A percentile compares a stretch with the other conserved stretches of the same genome.
Evolutionary conservation across 805 yeast species (phyloP).

Genomic region (Candida xyloterini): DNA sequence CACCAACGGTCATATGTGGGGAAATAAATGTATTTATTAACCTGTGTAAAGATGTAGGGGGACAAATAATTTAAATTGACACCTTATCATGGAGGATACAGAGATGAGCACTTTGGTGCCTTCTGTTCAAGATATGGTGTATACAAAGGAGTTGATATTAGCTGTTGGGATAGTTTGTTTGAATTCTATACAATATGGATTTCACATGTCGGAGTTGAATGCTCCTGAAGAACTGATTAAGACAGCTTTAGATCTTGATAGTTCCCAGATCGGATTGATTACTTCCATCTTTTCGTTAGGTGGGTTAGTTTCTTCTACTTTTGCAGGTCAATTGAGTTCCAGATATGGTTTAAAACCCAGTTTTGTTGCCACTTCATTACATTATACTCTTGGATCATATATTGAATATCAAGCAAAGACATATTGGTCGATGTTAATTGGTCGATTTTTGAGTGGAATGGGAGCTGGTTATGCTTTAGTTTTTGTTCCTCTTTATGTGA

Average conservation of each 20-base stretch:
- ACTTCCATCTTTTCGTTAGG: constrained; percentile 83
- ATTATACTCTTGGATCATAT: constrained; percentile 61
- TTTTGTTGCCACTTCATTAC: constrained; percentile 47
- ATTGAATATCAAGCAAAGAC: constrained; percentile 51
- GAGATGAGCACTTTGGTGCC: constrained; percentile 3
- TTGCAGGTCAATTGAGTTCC: constrained; percentile 66
- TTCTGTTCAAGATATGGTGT: not conserved
- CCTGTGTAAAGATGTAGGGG: constrained; percentile 4
- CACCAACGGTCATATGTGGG: not conserved
- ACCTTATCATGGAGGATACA: not conserved
- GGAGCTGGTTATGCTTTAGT: constrained; percentile 90
- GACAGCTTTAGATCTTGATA: constrained; percentile 21
- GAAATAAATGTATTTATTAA: not conserved
- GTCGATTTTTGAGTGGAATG: constrained; percentile 76
- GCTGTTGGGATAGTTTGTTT: constrained; percentile 61
- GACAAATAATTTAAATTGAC: too few species aligned
- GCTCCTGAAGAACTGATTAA: constrained; percentile 72
- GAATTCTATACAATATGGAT: constrained; percentile 87
- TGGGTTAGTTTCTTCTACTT: constrained; percentile 71
- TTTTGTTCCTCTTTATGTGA: constrained; percentile 75
- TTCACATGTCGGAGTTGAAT: constrained; percentile 91
- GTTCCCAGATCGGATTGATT: constrained; percentile 62
- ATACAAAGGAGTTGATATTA: constrained; percentile 35
- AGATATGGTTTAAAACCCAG: constrained; percentile 59
- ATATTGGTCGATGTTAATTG: constrained; percentile 47